Evolutionary conservation across 345 rosid species (phyloP).

Genomic region (Syzygium jambos): DNA sequence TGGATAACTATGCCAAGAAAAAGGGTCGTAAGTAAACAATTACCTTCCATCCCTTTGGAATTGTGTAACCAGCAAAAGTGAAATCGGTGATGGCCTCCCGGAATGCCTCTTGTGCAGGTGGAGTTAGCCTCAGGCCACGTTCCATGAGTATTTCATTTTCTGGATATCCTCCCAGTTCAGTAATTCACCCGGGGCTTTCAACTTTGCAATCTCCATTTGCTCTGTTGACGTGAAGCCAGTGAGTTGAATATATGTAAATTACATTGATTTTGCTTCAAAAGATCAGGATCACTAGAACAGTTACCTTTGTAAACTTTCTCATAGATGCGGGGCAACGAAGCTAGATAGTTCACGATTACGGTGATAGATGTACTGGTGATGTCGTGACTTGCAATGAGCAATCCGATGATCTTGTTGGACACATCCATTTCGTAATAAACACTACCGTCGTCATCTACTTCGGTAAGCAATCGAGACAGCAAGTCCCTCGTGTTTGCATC

Average conservation of each 20-base stretch:
- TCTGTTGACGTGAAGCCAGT: background rate
- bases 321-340: background rate
- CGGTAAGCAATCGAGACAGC: background rate
- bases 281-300: rapidly evolving
- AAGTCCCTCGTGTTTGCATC: background rate
- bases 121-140: background rate
- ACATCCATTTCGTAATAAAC: background rate
- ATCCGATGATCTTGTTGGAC: background rate
- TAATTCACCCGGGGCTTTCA: background rate
- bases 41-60: background rate
- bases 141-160: background rate
- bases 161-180: background rate
- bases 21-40: background rate
- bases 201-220: background rate
- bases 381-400: background rate
- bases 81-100: background rate
- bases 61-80: background rate
- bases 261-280: background rate
- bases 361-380: background rate
- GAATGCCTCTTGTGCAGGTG: background rate
- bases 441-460: background rate
- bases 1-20: background rate
- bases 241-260: background rate
- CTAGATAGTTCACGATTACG: background rate
- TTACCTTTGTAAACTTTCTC: background rate